A percentile compares a stretch with the other conserved stretches of the same genome.
These are phyloP conservation scores for Glomus cerebriforme DNA, from an alignment of 192 early-diverging fungal genomes.

Conservation along the genomic window DNA sequence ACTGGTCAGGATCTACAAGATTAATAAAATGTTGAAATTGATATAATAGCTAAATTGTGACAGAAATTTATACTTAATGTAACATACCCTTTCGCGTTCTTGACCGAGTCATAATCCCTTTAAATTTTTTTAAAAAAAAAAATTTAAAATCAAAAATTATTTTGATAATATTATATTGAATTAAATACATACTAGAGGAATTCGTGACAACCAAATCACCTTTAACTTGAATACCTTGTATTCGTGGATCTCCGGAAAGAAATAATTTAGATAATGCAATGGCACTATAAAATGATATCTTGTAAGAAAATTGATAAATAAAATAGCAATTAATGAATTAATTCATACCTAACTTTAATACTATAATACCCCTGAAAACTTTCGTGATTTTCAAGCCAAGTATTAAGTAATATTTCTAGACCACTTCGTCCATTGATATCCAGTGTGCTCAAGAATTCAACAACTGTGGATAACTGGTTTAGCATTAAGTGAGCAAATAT, in stretches of 20 bases:
- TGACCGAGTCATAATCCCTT: constrained; percentile 62
- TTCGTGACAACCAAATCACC: constrained; percentile 69
- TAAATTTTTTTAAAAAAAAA: not conserved
- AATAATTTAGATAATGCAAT: constrained; percentile 79
- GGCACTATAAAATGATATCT: constrained; percentile 48
- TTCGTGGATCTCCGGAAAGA: constrained; percentile 61
- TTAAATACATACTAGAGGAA: constrained; percentile 28
- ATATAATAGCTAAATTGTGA: not conserved
- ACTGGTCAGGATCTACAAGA: constrained; percentile 72
- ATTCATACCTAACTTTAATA: constrained; percentile 74
- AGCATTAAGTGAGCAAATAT: constrained; percentile 86
- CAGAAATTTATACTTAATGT: constrained; percentile 23
- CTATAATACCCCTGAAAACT: constrained; percentile 83
- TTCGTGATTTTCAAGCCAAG: constrained; percentile 84
- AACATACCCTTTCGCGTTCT: constrained; percentile 47
- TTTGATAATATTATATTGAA: constrained; percentile 16
- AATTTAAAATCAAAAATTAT: constrained; percentile 17
- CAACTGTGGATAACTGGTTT: constrained; percentile 66
- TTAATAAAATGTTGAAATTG: not conserved
- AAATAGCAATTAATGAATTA: not conserved
- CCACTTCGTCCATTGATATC: constrained; percentile 67
- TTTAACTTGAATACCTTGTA: constrained; percentile 69
- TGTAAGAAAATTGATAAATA: not conserved
- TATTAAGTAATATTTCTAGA: constrained; percentile 70
- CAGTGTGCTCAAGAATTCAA: constrained; percentile 69